These are phyloP conservation scores for Fusarium liriodendri DNA, from an alignment of 2,329 filamentous ascomycete genomes.

Conservation along the genomic window DNA sequence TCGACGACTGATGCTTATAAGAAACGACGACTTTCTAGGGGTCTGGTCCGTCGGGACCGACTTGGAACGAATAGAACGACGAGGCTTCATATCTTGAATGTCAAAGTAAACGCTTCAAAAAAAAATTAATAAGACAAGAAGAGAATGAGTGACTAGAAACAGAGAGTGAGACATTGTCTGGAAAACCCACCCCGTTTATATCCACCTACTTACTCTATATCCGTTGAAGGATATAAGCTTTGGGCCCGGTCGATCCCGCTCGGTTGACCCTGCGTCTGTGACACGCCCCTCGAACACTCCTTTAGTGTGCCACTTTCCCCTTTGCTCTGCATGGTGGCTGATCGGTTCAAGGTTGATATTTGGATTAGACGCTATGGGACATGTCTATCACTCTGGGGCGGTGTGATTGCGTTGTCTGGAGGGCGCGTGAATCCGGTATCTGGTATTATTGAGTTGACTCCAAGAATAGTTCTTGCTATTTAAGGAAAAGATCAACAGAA, in stretches of 20 bases:
- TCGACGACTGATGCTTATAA: conserved; percentile 24
- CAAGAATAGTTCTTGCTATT: neutral
- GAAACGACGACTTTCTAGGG: conserved; percentile 23
- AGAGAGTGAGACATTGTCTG: conserved; percentile 10
- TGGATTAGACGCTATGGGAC: neutral
- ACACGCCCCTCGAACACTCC: conserved; percentile 16
- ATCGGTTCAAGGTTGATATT: neutral
- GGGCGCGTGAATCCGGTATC: neutral
- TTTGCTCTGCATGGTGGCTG: neutral
- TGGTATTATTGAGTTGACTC: neutral
- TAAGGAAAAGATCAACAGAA: neutral
- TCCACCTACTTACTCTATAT: neutral
- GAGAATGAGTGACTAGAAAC: neutral
- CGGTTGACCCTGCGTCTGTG: conserved; percentile 15
- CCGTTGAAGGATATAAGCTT: conserved; percentile 26
- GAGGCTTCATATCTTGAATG: conserved; percentile 22
- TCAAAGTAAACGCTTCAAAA: neutral
- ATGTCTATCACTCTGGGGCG: neutral
- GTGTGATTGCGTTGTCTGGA: neutral
- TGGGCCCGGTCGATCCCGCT: conserved; percentile 9
- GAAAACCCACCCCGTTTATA: conserved; percentile 28
- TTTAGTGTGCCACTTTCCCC: conserved; percentile 1
- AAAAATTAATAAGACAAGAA: neutral
- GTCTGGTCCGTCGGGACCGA: conserved; percentile 18
- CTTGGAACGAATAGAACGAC: conserved; percentile 25